A percentile compares a stretch with the other conserved stretches of the same genome.
Conservation (phyloP, 2,329 filamentous ascomycete species). For the Hypoxylon sp. region DNA sequence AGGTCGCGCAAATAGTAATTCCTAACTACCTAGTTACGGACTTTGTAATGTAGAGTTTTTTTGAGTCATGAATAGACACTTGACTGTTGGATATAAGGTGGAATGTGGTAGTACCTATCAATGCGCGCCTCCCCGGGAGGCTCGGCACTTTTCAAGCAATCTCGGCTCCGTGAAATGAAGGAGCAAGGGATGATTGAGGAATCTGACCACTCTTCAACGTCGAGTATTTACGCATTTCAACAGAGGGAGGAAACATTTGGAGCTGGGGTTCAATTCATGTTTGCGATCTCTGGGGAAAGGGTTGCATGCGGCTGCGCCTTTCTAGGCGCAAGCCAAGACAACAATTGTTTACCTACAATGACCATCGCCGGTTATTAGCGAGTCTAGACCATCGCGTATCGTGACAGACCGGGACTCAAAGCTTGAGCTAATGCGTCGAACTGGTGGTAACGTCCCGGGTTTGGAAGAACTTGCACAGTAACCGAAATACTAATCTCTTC, state of each 20-base stretch:
- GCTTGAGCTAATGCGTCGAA: conserved; percentile 20
- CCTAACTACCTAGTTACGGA: background rate
- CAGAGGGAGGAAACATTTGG: background rate
- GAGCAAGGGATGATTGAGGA: no score
- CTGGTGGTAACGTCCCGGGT: conserved; percentile 24
- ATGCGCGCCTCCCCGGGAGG: conserved; percentile 10
- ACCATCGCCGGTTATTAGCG: conserved; percentile 15
- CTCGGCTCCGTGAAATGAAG: conserved; percentile 15
- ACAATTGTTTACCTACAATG: conserved; percentile 14
- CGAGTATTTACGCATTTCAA: conserved; percentile 15
- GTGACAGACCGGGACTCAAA: conserved; percentile 10
- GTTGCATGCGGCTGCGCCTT: conserved; percentile 29
- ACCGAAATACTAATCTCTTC: conserved; percentile 20
- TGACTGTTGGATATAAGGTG: background rate
- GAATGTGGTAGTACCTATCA: background rate
- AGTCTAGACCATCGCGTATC: conserved; percentile 37
- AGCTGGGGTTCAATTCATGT: conserved; percentile 7
- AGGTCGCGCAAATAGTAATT: background rate
- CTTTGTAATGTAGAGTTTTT: background rate
- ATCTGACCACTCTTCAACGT: no score
- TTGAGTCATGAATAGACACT: background rate
- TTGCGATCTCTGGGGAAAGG: conserved; percentile 33
- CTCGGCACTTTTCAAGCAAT: conserved; percentile 22
- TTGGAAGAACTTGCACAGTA: conserved; percentile 15
- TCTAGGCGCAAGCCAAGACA: conserved; percentile 25